Base-by-base conservation (phyloP, 176 grass and related monocot genomes). In the Carex littledalei region DNA sequence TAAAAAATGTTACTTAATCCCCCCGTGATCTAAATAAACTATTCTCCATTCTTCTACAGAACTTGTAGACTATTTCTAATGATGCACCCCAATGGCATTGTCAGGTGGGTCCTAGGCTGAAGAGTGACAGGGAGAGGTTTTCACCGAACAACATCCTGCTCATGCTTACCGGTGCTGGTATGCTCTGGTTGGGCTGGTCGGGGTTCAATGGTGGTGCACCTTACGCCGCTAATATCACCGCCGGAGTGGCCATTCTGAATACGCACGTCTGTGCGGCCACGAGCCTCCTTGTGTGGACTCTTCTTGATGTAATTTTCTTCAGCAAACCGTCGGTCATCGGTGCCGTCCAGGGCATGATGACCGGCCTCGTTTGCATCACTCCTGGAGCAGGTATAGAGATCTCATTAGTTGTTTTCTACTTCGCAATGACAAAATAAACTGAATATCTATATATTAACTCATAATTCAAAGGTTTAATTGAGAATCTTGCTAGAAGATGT, bases 331-430 rank as follows among this genome's bases (percentile, higher is more conserved):
- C 90, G 4, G 93, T 90, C 21, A 92, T 94, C 21, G 88, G 92
- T 0, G 90, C 90, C 0, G 88, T 94, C 37, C 90, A 94, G 76
- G 92, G 92, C 56, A 92, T 94, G 92, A 90, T 94, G 86, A 94
- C 92, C 15, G 88, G 92, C 7, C 90, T 94, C 15, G 92, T 94
- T 70, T 94, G 92, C 88, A 92, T 94, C 86, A 94, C 92, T 34
- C 92, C 88, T 11, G 92, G 84, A 57, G 92, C 88, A 86, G 92
- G 90, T 94, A 43, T 67, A 49, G 0, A 73, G 7, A 43, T 49
- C 61, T 39, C 37, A 39, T 39, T 39, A 35, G 34, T 35, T 35
- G 34, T 35, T 35, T 35, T 35, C 34, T 35, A 35, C 34, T 35
- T 35, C 34, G 3, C 34, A 35, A 35, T 35, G 39, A 41, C 39